Evolutionary conservation across 2,329 filamentous ascomycete genomes (phyloP).

Genomic region (Ophiocordyceps camponoti-leonardi): DNA sequence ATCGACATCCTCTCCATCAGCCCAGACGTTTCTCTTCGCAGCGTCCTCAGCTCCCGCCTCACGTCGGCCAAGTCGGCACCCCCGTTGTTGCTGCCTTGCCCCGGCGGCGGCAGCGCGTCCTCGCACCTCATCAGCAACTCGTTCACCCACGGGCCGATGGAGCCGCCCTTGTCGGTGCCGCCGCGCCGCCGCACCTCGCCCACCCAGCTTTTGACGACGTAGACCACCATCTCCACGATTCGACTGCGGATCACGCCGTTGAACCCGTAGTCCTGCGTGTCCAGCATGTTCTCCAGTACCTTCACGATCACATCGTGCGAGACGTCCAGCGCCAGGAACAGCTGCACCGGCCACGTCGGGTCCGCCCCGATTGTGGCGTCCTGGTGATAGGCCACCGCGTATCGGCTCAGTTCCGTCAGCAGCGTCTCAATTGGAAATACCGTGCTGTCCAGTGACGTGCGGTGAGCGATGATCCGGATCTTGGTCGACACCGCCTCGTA

Average conservation of each 20-base stretch:
- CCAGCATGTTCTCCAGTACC: slow-evolving; percentile 38
- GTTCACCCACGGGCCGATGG: slow-evolving; percentile 25
- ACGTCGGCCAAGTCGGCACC: slow-evolving; percentile 27
- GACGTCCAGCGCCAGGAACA: slow-evolving; percentile 38
- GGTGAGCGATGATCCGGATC: slow-evolving; percentile 47
- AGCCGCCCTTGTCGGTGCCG: slow-evolving; percentile 18
- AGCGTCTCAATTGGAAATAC: slow-evolving; percentile 47
- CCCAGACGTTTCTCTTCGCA: slow-evolving; percentile 26
- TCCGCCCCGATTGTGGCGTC: slow-evolving; percentile 40
- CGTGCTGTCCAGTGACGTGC: slow-evolving; percentile 46
- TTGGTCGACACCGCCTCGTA: slow-evolving; percentile 54
- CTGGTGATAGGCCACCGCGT: slow-evolving; percentile 40
- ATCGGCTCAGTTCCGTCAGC: slow-evolving; percentile 44
- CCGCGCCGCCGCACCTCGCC: slow-evolving; percentile 30
- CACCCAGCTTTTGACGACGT: slow-evolving; percentile 30
- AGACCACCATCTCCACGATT: slow-evolving; percentile 37
- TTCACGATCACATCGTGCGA: slow-evolving; percentile 38
- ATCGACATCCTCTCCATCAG: slow-evolving; percentile 24
- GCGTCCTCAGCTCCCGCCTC: slow-evolving; percentile 21
- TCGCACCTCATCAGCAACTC: slow-evolving; percentile 35
- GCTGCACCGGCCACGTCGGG: slow-evolving; percentile 36
- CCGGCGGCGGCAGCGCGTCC: slow-evolving; percentile 20
- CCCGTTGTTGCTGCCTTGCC: slow-evolving; percentile 24
- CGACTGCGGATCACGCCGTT: slow-evolving; percentile 29
- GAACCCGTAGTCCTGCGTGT: slow-evolving; percentile 42